Conservation (phyloP, 2,329 filamentous ascomycete genomes). For the Aspergillus udagawae region DNA sequence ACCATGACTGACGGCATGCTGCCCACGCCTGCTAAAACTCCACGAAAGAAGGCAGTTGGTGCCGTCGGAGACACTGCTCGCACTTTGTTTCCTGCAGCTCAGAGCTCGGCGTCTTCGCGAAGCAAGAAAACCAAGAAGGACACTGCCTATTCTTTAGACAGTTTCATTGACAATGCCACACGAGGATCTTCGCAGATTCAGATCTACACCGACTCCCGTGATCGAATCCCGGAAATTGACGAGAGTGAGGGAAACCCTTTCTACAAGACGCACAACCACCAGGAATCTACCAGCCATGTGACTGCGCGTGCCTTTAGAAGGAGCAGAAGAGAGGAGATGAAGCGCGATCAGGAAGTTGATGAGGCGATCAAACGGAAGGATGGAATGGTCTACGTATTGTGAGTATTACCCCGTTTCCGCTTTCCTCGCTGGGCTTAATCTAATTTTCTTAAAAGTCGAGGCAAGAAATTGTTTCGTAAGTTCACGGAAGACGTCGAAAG, state of each 20-base stretch:
- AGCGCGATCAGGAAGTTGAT: constrained; percentile 43
- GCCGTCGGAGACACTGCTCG: constrained; percentile 49
- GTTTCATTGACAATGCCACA: constrained; percentile 33
- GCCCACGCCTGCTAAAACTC: constrained; percentile 60
- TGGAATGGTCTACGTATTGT: constrained; percentile 61
- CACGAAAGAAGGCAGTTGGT: constrained; percentile 50
- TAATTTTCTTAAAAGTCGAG: constrained; percentile 48
- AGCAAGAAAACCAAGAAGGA: constrained; percentile 44
- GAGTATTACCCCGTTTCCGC: constrained; percentile 34
- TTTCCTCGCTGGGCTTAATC: constrained; percentile 6
- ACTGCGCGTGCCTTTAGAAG: constrained; percentile 30
- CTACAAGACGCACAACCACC: constrained; percentile 37
- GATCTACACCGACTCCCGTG: constrained; percentile 62
- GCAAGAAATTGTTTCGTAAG: constrained; percentile 57
- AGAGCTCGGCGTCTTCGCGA: constrained; percentile 44
- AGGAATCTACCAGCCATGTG: constrained; percentile 17
- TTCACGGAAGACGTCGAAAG: constrained; percentile 45
- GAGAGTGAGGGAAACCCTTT: constrained; percentile 55
- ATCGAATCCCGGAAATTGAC: constrained; percentile 54
- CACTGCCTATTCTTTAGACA: constrained; percentile 43
- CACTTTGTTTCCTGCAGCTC: constrained; percentile 50
- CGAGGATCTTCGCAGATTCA: constrained; percentile 43
- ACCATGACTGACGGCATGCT: constrained; percentile 46
- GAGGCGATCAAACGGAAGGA: constrained; percentile 51
- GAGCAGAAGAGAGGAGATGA: constrained; percentile 30